Conservation (phyloP, 345 rosid genomes). For the Populus euphratica region DNA sequence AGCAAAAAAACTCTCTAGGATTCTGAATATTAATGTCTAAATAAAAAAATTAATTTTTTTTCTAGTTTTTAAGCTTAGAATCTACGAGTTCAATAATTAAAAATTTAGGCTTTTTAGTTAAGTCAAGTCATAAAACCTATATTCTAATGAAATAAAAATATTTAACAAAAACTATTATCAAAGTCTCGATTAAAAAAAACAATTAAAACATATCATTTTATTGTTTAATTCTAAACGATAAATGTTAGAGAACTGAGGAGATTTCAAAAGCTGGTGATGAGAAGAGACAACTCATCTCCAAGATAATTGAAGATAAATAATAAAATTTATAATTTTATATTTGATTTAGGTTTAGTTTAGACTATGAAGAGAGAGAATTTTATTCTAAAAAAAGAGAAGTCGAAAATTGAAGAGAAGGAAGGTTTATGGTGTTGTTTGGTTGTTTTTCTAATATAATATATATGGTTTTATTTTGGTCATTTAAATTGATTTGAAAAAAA, state of each 20-base stretch:
- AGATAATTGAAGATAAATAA: background rate
- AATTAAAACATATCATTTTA: no score
- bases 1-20: no score
- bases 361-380: background rate
- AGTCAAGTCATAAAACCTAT: no score
- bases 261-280: background rate
- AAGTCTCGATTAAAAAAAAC: no score
- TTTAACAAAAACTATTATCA: no score
- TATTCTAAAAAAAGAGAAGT: background rate
- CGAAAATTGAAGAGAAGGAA: background rate
- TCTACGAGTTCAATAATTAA: no score
- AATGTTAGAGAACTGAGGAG: background rate
- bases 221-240: background rate
- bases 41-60: no score
- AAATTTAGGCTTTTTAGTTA: no score
- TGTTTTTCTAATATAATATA: background rate
- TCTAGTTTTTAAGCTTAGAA: no score
- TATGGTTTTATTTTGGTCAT: background rate
- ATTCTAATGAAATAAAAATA: no score
- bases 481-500: background rate
- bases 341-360: background rate
- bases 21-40: no score
- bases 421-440: background rate
- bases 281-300: background rate
- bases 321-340: background rate